Evolutionary conservation across 2,329 filamentous ascomycete species (phyloP).

Genomic region (Plenodomus biglobosus): DNA sequence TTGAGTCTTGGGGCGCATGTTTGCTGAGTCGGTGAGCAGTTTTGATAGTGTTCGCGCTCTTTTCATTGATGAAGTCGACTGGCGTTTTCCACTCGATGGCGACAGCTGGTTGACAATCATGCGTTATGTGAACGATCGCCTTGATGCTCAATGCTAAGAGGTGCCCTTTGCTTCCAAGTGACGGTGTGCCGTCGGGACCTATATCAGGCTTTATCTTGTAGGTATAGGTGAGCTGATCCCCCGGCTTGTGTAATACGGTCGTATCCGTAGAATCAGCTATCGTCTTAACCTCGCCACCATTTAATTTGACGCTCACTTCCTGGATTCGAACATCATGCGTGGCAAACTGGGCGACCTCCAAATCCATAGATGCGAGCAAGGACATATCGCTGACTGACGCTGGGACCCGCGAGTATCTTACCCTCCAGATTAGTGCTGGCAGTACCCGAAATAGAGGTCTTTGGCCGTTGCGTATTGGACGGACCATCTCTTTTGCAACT

Average conservation of each 20-base stretch:
- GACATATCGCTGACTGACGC: slow-evolving; percentile 54
- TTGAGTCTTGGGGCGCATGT: slow-evolving; percentile 22
- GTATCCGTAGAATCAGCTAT: slow-evolving; percentile 50
- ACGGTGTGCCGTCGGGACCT: slow-evolving; percentile 50
- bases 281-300: slow-evolving; percentile 61
- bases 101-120: slow-evolving; percentile 62
- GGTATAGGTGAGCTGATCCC: slow-evolving; percentile 74
- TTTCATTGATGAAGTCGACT: slow-evolving; percentile 64
- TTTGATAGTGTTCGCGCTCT: slow-evolving; percentile 46
- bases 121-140: slow-evolving; percentile 60
- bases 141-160: slow-evolving; percentile 61
- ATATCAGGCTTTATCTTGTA: slow-evolving; percentile 60
- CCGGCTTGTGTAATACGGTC: slow-evolving; percentile 64
- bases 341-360: slow-evolving; percentile 72
- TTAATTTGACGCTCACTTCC: slow-evolving; percentile 59
- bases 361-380: slow-evolving; percentile 69
- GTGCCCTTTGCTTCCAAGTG: slow-evolving; percentile 46
- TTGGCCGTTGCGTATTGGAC: slow-evolving; percentile 65
- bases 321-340: slow-evolving; percentile 67
- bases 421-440: slow-evolving; percentile 70
- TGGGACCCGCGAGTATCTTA: slow-evolving; percentile 69
- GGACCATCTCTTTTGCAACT: slow-evolving; percentile 60
- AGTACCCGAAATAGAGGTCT: slow-evolving; percentile 65
- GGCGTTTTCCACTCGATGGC: slow-evolving; percentile 68
- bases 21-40: slow-evolving; percentile 35